These are phyloP conservation scores for Calendula officinalis DNA, from an alignment of 129 eudicot genomes.

Conservation along the genomic window DNA sequence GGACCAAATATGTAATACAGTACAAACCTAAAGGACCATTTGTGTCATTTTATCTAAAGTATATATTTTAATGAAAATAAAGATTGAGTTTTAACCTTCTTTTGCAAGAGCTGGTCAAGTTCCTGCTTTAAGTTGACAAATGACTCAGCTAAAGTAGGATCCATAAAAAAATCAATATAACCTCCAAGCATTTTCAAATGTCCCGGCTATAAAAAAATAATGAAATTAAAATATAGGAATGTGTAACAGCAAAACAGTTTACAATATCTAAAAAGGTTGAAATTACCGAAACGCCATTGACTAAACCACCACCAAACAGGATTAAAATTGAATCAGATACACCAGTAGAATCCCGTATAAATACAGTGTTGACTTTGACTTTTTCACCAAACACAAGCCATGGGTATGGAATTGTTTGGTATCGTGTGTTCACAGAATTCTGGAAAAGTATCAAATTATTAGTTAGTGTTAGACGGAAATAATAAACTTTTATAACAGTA, in stretches of 20 bases:
- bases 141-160: constrained; percentile 79
- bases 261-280: constrained; percentile 6
- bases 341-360: constrained; percentile 95
- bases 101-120: constrained; percentile 72
- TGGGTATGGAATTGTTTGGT: constrained; percentile 90
- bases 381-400: constrained; percentile 98
- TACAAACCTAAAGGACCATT: background rate
- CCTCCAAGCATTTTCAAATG: constrained; percentile 90
- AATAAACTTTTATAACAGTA: background rate
- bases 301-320: constrained; percentile 87
- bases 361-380: constrained; percentile 86
- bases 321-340: constrained; percentile 91
- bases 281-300: constrained; percentile 68
- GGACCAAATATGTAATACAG: too few species aligned
- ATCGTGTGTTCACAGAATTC: constrained; percentile 97
- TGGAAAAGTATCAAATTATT: constrained; percentile 32
- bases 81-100: constrained; percentile 52
- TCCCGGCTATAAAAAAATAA: constrained; percentile 53
- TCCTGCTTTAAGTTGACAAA: constrained; percentile 80
- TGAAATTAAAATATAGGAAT: constrained; percentile 2
- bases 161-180: constrained; percentile 91
- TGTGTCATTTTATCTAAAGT: background rate
- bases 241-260: background rate
- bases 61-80: constrained; percentile 12
- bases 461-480: constrained; percentile 10